A percentile compares a stretch with the other conserved stretches of the same genome.
Evolutionary conservation across 306 rosid species (phyloP).

Genomic region (Trifolium fragiferum): DNA sequence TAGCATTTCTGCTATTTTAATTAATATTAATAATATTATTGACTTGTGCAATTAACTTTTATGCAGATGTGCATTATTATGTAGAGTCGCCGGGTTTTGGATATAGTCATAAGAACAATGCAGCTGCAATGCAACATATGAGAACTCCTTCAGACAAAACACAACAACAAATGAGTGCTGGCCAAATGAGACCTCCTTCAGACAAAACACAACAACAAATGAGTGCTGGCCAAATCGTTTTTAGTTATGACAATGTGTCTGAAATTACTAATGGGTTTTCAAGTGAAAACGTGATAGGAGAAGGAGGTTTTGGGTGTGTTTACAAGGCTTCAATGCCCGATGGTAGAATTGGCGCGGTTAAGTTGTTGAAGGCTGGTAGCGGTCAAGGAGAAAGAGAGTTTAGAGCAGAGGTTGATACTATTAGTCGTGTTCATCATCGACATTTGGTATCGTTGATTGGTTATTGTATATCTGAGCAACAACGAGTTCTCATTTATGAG

Average conservation of each 20-base stretch:
- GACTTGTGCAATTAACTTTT: background rate
- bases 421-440: constrained; percentile 88
- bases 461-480: constrained; percentile 72
- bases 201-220: constrained; percentile 47
- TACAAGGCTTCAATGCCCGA: constrained; percentile 75
- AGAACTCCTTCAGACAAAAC: constrained; percentile 51
- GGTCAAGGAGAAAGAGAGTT: constrained; percentile 96
- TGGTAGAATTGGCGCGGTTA: constrained; percentile 79
- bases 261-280: constrained; percentile 77
- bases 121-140: constrained; percentile 30
- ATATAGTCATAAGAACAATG: constrained; percentile 44
- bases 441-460: constrained; percentile 88
- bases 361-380: constrained; percentile 86
- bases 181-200: constrained; percentile 44
- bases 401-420: constrained; percentile 87
- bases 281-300: constrained; percentile 70
- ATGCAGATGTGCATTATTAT: constrained; percentile 55
- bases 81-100: constrained; percentile 47
- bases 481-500: constrained; percentile 85
- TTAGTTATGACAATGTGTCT: constrained; percentile 66
- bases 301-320: constrained; percentile 92
- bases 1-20: background rate
- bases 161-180: constrained; percentile 24
- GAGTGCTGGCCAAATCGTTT: constrained; percentile 49
- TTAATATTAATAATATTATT: background rate